Evolutionary conservation across 108 stramenopile species (phyloP).

Genomic region (Mayamaea pseudoterrestris): DNA sequence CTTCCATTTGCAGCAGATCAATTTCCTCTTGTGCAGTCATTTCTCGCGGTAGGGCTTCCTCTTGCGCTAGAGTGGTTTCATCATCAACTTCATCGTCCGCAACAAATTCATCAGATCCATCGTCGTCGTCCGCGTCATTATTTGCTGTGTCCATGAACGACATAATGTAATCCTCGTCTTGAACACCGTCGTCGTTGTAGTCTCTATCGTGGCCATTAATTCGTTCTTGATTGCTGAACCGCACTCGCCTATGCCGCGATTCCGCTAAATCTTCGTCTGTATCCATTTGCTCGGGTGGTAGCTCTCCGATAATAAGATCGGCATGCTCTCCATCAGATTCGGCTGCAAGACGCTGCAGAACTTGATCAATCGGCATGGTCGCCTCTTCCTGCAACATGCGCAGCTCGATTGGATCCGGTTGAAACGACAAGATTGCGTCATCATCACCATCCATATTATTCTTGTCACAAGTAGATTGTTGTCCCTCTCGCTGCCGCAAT

Average conservation of each 20-base stretch:
- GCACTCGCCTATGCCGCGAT: too few species aligned
- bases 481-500: not conserved
- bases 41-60: slow-evolving; percentile 49
- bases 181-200: slow-evolving; percentile 29
- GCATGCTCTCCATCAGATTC: slow-evolving; percentile 51
- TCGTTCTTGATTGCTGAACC: not conserved
- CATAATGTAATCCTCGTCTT: too few species aligned
- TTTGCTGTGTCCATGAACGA: slow-evolving; percentile 51
- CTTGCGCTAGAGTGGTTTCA: slow-evolving; percentile 53
- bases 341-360: slow-evolving; percentile 31
- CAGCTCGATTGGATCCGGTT: slow-evolving; percentile 31
- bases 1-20: slow-evolving; percentile 33
- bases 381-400: slow-evolving; percentile 39
- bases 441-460: not conserved
- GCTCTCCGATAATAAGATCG: too few species aligned
- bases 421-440: slow-evolving; percentile 3
- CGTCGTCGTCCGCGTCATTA: slow-evolving; percentile 18
- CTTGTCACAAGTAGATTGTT: not conserved
- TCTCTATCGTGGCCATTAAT: not conserved
- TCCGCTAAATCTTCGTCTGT: slow-evolving; percentile 22
- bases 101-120: slow-evolving; percentile 24
- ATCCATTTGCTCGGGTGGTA: slow-evolving; percentile 27
- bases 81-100: slow-evolving; percentile 42
- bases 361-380: slow-evolving; percentile 34
- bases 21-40: slow-evolving; percentile 53